phyloP scores from a whole-genome alignment of 2,329 filamentous ascomycete species.

The Beauveria sp. region DNA sequence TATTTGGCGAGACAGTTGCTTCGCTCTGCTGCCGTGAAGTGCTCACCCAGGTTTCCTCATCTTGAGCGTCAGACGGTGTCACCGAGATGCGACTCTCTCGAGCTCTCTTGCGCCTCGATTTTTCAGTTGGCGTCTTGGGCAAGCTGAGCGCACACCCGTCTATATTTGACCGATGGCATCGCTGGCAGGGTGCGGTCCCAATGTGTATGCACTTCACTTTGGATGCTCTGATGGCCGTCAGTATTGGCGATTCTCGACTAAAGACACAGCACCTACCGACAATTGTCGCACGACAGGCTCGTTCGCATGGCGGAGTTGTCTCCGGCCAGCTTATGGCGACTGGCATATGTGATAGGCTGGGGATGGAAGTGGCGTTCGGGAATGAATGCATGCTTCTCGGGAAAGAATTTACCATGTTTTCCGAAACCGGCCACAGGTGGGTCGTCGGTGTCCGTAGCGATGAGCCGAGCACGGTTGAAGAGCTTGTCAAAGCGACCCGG shows the following conservation, averaged over 20 bases:
- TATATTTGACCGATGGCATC: slow-evolving; percentile 21
- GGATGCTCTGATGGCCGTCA: slow-evolving; percentile 19
- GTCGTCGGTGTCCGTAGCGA: background rate
- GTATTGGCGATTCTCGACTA: background rate
- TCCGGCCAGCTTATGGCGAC: background rate
- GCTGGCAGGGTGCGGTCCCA: slow-evolving; percentile 23
- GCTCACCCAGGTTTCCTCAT: background rate
- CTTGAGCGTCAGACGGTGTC: background rate
- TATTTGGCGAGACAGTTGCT: background rate
- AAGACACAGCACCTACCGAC: slow-evolving; percentile 20
- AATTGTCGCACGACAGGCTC: slow-evolving; percentile 27
- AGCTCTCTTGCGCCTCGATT: background rate
- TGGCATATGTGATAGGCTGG: background rate
- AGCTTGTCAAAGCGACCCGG: background rate
- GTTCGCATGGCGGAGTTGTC: slow-evolving; percentile 21
- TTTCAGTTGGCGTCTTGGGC: slow-evolving; percentile 13
- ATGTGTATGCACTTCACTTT: slow-evolving; percentile 29
- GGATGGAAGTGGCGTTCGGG: background rate
- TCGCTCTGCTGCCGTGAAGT: background rate
- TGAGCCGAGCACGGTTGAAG: background rate
- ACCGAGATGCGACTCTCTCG: background rate
- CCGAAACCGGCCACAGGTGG: slow-evolving; percentile 6
- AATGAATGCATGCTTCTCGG: background rate
- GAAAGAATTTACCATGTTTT: slow-evolving; percentile 7
- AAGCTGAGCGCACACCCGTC: slow-evolving; percentile 21